These are phyloP conservation scores for Lunasporangiospora selenospora DNA, from an alignment of 192 early-diverging fungal species.

Conservation along the genomic window DNA sequence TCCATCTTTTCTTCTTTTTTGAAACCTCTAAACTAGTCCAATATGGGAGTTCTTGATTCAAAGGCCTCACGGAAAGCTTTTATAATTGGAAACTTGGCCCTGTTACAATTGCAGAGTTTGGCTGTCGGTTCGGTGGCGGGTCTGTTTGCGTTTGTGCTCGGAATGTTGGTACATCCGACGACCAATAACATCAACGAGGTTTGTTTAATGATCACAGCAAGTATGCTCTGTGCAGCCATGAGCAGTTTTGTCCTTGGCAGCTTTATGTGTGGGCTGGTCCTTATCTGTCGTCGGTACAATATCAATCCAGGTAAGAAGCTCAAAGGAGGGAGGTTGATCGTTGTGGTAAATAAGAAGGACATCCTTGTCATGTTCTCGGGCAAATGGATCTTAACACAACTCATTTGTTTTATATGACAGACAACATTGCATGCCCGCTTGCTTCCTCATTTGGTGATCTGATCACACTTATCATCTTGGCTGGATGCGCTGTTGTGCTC, in stretches of 20 bases:
- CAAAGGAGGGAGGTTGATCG: not conserved
- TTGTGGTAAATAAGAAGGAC: not conserved
- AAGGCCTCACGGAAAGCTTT: conserved; percentile 56
- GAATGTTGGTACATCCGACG: conserved; percentile 57
- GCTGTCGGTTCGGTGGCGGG: conserved; percentile 76
- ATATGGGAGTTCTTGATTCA: conserved; percentile 71
- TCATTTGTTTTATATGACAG: too few relatives aligned
- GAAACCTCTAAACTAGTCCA: conserved; percentile 47
- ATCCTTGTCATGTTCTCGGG: not conserved
- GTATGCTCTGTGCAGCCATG: conserved; percentile 71
- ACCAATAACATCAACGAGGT: conserved; percentile 52
- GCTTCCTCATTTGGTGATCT: conserved; percentile 79
- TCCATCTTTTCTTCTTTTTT: not conserved
- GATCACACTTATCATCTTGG: conserved; percentile 69
- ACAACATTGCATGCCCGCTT: conserved; percentile 78
- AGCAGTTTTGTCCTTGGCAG: conserved; percentile 77
- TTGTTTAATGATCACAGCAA: conserved; percentile 64
- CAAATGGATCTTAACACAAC: not conserved
- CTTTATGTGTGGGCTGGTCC: conserved; percentile 74
- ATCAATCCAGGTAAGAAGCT: conserved; percentile 75
- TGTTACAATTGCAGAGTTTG: conserved; percentile 78
- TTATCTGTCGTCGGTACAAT: conserved; percentile 60
- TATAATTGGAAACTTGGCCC: conserved; percentile 75
- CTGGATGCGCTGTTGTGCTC: conserved; percentile 57
- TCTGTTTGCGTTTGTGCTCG: conserved; percentile 68